A percentile compares a stretch with the other conserved stretches of the same genome.
These are phyloP conservation scores for Lepraria neglecta DNA, from an alignment of 495 filamentous ascomycete species.

Conservation along the genomic window DNA sequence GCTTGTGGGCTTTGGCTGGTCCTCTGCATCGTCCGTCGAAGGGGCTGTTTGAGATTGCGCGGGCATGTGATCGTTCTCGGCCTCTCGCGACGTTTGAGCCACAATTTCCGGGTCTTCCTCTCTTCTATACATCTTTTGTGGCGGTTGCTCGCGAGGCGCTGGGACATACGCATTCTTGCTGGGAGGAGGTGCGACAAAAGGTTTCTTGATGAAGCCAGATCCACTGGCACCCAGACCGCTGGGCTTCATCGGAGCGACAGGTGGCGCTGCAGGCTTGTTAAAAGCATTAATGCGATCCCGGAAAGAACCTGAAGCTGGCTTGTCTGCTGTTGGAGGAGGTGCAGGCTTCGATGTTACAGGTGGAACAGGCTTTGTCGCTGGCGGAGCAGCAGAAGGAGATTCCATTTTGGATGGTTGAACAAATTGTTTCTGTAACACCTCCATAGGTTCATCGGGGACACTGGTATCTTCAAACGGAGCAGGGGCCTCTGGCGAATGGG, in stretches of 20 bases:
- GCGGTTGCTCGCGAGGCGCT: constrained; percentile 56
- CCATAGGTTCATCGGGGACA: not conserved
- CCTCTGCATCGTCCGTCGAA: constrained; percentile 54
- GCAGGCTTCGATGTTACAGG: constrained; percentile 42
- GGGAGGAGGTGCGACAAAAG: constrained; percentile 94
- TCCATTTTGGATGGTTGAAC: constrained; percentile 1
- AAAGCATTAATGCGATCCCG: constrained; percentile 94
- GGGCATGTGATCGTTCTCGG: constrained; percentile 48
- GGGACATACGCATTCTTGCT: constrained; percentile 89
- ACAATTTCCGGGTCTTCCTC: constrained; percentile 84
- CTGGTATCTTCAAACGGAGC: not conserved
- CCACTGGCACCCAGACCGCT: constrained; percentile 51
- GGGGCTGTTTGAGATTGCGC: constrained; percentile 54
- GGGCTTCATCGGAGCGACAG: constrained; percentile 82
- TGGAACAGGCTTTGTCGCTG: constrained; percentile 15
- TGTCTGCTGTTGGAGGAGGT: constrained; percentile 60
- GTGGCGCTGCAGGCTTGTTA: constrained; percentile 81
- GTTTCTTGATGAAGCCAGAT: constrained; percentile 84
- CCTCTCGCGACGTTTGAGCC: constrained; percentile 51
- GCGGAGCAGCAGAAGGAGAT: not conserved
- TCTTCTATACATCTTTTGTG: constrained; percentile 71
- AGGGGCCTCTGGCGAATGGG: constrained; percentile 10
- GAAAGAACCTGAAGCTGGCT: constrained; percentile 71
- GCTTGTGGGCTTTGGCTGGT: constrained; percentile 81
- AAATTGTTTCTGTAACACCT: not conserved